phyloP scores from a whole-genome alignment of 768 basidiomycete genomes.

The Boletus rubropictus region DNA sequence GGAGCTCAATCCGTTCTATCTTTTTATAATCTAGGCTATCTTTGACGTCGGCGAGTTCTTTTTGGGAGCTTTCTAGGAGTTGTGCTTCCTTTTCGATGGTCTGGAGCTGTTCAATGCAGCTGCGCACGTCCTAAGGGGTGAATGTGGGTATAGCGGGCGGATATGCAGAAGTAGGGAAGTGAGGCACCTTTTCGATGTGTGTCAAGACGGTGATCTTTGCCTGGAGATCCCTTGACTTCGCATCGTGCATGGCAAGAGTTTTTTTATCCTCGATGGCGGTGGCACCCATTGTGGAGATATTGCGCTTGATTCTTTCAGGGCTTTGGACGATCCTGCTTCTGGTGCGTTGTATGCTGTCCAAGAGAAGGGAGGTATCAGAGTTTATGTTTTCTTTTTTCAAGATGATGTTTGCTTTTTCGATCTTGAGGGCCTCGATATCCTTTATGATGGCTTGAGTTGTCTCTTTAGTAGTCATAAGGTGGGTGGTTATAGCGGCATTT shows the following conservation, averaged over 20 bases:
- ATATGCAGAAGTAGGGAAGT: neutral
- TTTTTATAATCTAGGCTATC: constrained; percentile 66
- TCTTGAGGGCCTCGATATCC: constrained; percentile 66
- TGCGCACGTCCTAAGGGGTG: constrained; percentile 54
- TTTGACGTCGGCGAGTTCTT: constrained; percentile 61
- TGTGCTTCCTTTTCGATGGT: constrained; percentile 63
- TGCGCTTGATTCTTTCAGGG: constrained; percentile 82
- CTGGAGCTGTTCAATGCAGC: constrained; percentile 71
- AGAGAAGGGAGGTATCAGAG: constrained; percentile 51
- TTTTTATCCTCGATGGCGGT: constrained; percentile 68
- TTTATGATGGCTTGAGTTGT: constrained; percentile 52
- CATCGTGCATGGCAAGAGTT: constrained; percentile 56
- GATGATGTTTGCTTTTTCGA: constrained; percentile 58
- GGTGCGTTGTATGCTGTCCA: constrained; percentile 58
- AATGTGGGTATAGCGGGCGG: neutral
- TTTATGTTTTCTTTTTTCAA: constrained; percentile 67
- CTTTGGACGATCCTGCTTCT: constrained; percentile 82
- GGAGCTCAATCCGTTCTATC: constrained; percentile 68
- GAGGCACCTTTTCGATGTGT: constrained; percentile 67
- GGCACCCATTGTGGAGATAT: constrained; percentile 68
- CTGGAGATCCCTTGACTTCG: constrained; percentile 72
- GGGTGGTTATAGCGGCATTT: constrained; percentile 56
- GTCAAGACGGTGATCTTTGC: constrained; percentile 65
- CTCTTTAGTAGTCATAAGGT: constrained; percentile 67
- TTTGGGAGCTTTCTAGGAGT: constrained; percentile 57